Percentiles rank a stretch among this genome's conserved stretches.
Evolutionary conservation across 2,329 filamentous ascomycete species (phyloP).

Genomic region (Colletotrichum coccodes): DNA sequence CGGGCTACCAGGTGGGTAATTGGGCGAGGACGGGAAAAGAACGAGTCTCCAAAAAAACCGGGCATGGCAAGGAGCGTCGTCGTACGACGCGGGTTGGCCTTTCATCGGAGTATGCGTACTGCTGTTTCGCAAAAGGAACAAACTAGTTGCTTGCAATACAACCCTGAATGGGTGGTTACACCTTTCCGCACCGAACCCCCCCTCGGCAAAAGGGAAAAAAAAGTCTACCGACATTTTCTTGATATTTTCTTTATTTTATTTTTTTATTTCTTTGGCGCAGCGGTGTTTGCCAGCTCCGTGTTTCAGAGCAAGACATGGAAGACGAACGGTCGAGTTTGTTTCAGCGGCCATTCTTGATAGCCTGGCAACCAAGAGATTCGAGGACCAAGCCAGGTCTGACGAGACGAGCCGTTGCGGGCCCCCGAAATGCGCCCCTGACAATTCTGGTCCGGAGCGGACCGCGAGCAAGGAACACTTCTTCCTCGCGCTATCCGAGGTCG

Average conservation of each 20-base stretch:
- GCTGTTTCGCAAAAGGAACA: not conserved
- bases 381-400: not conserved
- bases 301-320: not conserved
- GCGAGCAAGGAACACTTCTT: not conserved
- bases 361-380: not conserved
- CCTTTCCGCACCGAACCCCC: not conserved
- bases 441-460: not conserved
- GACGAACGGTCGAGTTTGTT: not conserved
- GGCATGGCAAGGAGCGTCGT: not conserved
- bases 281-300: not conserved
- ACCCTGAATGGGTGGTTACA: not conserved
- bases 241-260: too few species aligned
- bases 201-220: too few species aligned
- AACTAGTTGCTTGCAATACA: not conserved
- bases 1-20: not conserved
- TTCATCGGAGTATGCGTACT: not conserved
- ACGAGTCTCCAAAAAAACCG: not conserved
- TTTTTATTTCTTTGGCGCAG: not conserved
- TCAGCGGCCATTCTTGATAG: not conserved
- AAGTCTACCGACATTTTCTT: too few species aligned
- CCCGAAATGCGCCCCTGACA: not conserved
- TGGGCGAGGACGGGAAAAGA: slow-evolving; percentile 1
- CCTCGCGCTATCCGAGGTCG: not conserved
- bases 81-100: not conserved
- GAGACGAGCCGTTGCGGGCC: not conserved